Conservation (phyloP, 1,139 yeast genomes). For the Suhomyces taliae region DNA sequence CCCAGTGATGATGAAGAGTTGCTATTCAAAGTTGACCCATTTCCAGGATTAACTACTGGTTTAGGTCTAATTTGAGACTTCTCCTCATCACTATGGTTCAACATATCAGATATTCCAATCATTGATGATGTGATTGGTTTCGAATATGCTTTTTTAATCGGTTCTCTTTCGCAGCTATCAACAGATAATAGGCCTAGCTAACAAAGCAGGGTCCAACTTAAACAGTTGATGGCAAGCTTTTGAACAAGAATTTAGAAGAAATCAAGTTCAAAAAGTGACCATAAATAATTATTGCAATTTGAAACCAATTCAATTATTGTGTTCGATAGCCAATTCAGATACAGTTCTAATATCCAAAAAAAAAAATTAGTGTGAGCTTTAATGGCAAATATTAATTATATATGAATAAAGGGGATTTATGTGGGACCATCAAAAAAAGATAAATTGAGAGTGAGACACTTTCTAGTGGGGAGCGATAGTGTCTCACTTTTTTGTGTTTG, state of each 20-base stretch:
- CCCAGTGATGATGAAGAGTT: neutral
- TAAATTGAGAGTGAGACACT: neutral
- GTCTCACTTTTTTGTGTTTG: conserved; percentile 10
- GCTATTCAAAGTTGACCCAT: neutral
- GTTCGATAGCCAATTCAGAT: too few species aligned
- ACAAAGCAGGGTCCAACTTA: too few species aligned
- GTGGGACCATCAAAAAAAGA: conserved; percentile 1
- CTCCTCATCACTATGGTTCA: conserved; percentile 13
- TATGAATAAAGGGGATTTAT: neutral
- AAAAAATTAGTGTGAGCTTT: too few species aligned
- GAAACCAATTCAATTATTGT: too few species aligned
- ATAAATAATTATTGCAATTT: too few species aligned
- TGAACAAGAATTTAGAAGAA: too few species aligned
- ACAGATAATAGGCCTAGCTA: neutral
- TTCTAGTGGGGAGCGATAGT: conserved; percentile 2
- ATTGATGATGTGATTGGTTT: conserved; percentile 2
- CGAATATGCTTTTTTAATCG: too few species aligned
- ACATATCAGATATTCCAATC: conserved; percentile 16
- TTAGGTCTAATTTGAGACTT: neutral
- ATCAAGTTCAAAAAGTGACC: too few species aligned
- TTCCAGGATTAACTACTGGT: neutral
- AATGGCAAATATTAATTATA: neutral
- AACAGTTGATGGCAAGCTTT: too few species aligned
- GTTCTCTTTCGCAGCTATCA: neutral
- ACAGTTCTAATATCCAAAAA: too few species aligned